Evolutionary conservation across 768 basidiomycete genomes (phyloP).

Genomic region (Aureoboletus auriporus): DNA sequence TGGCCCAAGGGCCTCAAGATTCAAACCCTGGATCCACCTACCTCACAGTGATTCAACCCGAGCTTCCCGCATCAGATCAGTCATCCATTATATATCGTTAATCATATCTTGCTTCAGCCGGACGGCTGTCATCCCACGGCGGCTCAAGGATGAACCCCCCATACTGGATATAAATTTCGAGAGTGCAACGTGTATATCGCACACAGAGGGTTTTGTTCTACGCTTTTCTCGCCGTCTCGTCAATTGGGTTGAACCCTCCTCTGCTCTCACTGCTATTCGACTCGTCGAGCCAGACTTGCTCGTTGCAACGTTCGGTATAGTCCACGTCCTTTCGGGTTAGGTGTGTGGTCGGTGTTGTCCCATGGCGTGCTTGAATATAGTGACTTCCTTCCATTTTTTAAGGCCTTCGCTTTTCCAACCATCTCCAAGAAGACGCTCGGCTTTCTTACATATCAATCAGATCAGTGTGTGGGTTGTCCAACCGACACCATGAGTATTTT

Average conservation of each 20-base stretch:
- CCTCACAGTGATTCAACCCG: too few species aligned
- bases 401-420: too few species aligned
- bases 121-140: background rate
- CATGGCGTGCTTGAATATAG: background rate
- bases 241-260: background rate
- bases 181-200: background rate
- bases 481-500: background rate
- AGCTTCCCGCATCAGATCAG: too few species aligned
- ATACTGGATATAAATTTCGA: slow-evolving; percentile 2
- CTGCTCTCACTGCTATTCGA: background rate
- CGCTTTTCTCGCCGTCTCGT: background rate
- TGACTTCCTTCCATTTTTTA: too few species aligned
- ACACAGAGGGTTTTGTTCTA: background rate
- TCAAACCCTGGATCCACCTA: too few species aligned
- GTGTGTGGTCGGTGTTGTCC: background rate
- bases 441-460: too few species aligned
- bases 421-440: too few species aligned
- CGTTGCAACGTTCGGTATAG: background rate
- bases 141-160: slow-evolving; percentile 14
- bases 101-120: background rate
- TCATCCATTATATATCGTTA: too few species aligned
- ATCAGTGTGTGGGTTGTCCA: background rate
- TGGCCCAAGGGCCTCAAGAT: too few species aligned
- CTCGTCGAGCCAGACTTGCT: background rate
- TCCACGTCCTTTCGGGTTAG: too few species aligned